Evolutionary conservation across 1,284 basidiomycete genomes (phyloP).

Genomic region (Fomitopsis palustris): DNA sequence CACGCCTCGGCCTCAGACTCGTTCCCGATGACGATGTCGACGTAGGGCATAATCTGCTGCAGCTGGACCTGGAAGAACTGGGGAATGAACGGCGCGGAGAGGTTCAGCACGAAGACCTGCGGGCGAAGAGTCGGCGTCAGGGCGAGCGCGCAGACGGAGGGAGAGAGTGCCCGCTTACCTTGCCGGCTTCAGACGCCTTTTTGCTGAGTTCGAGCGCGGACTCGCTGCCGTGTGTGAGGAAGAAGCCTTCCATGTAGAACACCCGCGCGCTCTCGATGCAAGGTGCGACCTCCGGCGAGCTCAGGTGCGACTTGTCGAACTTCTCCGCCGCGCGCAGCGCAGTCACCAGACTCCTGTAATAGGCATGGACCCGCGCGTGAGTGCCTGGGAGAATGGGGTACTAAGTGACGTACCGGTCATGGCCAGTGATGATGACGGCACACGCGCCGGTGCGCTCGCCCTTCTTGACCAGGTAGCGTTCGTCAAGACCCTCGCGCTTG

Average conservation of each 20-base stretch:
- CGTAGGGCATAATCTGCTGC: slow-evolving; percentile 76
- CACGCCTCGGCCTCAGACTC: slow-evolving; percentile 92
- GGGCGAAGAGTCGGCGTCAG: not conserved
- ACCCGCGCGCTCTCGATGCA: slow-evolving; percentile 80
- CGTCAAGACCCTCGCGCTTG: slow-evolving; percentile 86
- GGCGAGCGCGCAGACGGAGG: not conserved
- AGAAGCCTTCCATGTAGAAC: slow-evolving; percentile 97
- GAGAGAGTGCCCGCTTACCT: slow-evolving; percentile 49
- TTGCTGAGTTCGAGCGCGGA: slow-evolving; percentile 77
- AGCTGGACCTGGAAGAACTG: slow-evolving; percentile 91
- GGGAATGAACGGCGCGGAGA: slow-evolving; percentile 96
- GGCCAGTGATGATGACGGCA: slow-evolving; percentile 93
- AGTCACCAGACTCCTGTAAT: slow-evolving; percentile 80
- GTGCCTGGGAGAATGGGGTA: not conserved
- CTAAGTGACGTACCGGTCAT: slow-evolving; percentile 65
- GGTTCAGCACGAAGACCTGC: slow-evolving; percentile 86
- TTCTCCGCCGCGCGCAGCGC: slow-evolving; percentile 89
- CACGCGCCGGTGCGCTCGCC: slow-evolving; percentile 95
- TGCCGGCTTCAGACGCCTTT: slow-evolving; percentile 75
- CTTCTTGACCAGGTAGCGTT: slow-evolving; percentile 87
- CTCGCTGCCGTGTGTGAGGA: slow-evolving; percentile 91
- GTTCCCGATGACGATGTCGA: slow-evolving; percentile 90
- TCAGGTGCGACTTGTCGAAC: slow-evolving; percentile 81
- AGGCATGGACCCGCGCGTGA: not conserved
- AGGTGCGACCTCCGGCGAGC: slow-evolving; percentile 73